These are phyloP conservation scores for Suillus alpinus DNA, from an alignment of 768 basidiomycete genomes.

Conservation along the genomic window DNA sequence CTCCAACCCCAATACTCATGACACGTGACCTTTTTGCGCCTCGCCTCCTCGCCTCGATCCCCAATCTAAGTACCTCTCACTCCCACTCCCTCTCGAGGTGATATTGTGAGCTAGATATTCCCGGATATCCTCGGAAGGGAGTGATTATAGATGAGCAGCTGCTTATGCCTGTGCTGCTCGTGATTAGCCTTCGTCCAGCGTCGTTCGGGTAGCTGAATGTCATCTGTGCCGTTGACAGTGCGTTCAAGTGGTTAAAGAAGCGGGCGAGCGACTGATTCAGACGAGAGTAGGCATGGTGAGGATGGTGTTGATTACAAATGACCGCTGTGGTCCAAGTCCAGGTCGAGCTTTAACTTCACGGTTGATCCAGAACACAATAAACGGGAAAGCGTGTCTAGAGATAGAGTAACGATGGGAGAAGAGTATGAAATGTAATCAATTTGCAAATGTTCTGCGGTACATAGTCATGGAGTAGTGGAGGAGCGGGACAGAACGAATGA, in stretches of 20 bases:
- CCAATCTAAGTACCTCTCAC: no score
- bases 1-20: conserved; percentile 77
- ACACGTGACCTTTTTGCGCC: neutral
- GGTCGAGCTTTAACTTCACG: neutral
- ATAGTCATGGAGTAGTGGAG: no score
- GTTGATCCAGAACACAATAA: neutral
- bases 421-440: neutral
- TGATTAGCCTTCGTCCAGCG: neutral
- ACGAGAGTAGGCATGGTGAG: neutral
- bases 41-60: neutral
- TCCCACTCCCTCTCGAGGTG: neutral
- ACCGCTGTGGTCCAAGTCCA: neutral
- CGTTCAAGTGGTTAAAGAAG: neutral
- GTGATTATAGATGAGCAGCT: neutral
- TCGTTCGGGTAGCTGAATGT: neutral
- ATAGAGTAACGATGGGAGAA: neutral
- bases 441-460: no score
- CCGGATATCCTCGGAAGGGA: neutral
- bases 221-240: no score
- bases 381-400: neutral
- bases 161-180: no score
- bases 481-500: no score
- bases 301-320: neutral
- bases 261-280: neutral
- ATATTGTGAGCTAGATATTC: no score